Conservation (phyloP, 495 filamentous ascomycete species). For the Thozetella sp. region DNA sequence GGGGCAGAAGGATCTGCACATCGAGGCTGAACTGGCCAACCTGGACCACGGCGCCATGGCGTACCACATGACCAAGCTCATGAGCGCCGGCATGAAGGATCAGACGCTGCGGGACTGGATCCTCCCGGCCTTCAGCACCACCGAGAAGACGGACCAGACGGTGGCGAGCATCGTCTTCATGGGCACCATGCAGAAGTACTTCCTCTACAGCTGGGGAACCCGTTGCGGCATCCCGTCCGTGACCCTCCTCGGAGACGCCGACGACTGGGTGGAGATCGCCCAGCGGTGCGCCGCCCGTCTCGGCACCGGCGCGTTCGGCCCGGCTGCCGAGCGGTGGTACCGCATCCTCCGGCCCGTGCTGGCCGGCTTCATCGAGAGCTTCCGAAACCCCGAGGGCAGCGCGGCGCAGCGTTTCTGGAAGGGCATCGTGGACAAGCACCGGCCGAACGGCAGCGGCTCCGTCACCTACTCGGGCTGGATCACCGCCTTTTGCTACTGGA, state of each 20-base stretch:
- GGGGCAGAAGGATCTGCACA: conserved; percentile 43
- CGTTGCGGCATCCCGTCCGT: conserved; percentile 44
- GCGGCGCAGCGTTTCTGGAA: conserved; percentile 31
- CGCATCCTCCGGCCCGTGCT: conserved; percentile 29
- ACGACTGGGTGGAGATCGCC: conserved; percentile 38
- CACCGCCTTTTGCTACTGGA: conserved; percentile 43
- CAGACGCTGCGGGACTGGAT: conserved; percentile 37
- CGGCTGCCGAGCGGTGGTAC: conserved; percentile 29
- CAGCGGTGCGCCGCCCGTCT: conserved; percentile 25
- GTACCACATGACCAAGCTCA: conserved; percentile 34
- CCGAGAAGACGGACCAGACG: conserved; percentile 36
- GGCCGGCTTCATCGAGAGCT: conserved; percentile 30
- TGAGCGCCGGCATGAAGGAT: conserved; percentile 35
- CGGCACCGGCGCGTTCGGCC: conserved; percentile 25
- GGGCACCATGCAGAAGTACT: conserved; percentile 48
- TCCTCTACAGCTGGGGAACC: conserved; percentile 36
- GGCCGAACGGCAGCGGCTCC: conserved; percentile 32
- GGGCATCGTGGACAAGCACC: conserved; percentile 27
- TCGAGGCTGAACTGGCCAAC: conserved; percentile 31
- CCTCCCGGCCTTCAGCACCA: conserved; percentile 47
- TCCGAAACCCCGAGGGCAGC: conserved; percentile 26
- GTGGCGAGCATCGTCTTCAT: conserved; percentile 45
- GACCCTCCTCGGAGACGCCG: conserved; percentile 35
- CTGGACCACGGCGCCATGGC: conserved; percentile 39
- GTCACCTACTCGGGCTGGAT: conserved; percentile 42